Conservation (phyloP, 2,329 filamentous ascomycete genomes). For the Cylindrodendrum hubeiense region DNA sequence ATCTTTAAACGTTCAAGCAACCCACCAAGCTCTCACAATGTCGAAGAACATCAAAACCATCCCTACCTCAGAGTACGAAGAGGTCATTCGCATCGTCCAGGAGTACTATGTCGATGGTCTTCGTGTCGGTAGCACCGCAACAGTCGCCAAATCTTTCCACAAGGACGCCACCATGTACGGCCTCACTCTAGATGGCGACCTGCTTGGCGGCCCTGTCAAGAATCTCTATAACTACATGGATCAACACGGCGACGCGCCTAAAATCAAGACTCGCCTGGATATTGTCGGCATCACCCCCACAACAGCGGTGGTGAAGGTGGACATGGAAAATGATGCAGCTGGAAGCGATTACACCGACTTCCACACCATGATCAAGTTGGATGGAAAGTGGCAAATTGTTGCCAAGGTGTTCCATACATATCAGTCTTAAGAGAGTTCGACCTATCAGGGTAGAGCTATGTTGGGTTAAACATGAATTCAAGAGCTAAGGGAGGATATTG, state of each 20-base stretch:
- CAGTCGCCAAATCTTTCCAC: constrained; percentile 24
- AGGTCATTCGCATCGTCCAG: constrained; percentile 12
- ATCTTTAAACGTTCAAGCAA: not conserved
- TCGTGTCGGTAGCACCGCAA: constrained; percentile 2
- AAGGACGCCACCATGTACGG: constrained; percentile 30
- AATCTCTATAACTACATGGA: constrained; percentile 13
- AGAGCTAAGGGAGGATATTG: not conserved
- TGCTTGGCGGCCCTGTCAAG: constrained; percentile 1
- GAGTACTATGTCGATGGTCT: constrained; percentile 25
- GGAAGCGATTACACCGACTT: constrained; percentile 28
- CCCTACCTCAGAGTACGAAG: constrained; percentile 24
- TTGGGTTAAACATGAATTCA: not conserved
- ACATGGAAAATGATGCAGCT: constrained; percentile 26
- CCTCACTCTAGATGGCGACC: constrained; percentile 5
- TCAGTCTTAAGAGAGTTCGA: not conserved
- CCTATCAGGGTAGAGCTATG: not conserved
- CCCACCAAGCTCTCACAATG: not conserved
- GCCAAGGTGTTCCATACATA: constrained; percentile 28
- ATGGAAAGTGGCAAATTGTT: constrained; percentile 27
- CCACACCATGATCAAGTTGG: constrained; percentile 30
- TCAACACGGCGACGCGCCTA: constrained; percentile 6
- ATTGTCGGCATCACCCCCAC: constrained; percentile 33
- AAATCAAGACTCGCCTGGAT: constrained; percentile 25
- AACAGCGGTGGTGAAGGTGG: constrained; percentile 29
- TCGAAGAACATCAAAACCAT: constrained; percentile 15